A percentile compares a stretch with the other conserved stretches of the same genome.
Evolutionary conservation across 164 flowering plant genomes (phyloP).

Genomic region (Magnolia kwangsiensis): DNA sequence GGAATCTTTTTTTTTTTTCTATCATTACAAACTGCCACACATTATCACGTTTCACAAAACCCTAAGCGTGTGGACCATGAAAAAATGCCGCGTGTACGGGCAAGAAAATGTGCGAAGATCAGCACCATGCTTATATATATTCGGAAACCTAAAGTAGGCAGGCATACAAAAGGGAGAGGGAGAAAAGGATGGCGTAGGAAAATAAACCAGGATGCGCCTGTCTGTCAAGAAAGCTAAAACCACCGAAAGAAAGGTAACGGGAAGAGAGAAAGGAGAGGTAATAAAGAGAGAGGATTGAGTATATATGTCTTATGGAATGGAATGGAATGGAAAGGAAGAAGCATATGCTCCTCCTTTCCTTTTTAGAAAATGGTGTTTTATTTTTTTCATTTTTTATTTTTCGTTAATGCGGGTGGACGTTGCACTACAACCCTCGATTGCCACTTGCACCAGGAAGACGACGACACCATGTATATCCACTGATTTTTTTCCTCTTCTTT

Average conservation of each 20-base stretch:
- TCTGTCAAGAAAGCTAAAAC: constrained; percentile 11
- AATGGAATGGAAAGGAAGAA: constrained; percentile 6
- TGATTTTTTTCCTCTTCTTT: not conserved
- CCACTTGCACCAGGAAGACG: constrained; percentile 4
- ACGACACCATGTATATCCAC: constrained; percentile 3
- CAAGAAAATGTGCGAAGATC: not conserved
- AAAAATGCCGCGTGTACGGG: not conserved
- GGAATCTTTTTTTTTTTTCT: no score
- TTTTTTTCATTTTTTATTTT: not conserved
- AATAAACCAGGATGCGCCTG: constrained; percentile 6
- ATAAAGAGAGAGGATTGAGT: constrained; percentile 1
- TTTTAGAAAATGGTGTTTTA: constrained; percentile 1
- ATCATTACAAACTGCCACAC: no score
- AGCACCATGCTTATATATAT: not conserved
- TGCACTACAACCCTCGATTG: not conserved
- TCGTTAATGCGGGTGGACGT: not conserved
- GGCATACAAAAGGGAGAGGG: not conserved
- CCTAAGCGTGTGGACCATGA: not conserved
- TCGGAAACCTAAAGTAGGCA: not conserved
- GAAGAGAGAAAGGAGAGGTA: constrained; percentile 8
- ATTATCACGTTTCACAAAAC: not conserved
- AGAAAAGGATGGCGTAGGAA: not conserved
- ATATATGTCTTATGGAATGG: not conserved
- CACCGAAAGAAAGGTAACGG: constrained; percentile 6
- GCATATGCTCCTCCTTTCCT: constrained; percentile 18